Evolutionary conservation across 345 rosid genomes (phyloP), one percentile per base, ranked within the genome.

Genomic region (Citrus reticulata): DNA sequence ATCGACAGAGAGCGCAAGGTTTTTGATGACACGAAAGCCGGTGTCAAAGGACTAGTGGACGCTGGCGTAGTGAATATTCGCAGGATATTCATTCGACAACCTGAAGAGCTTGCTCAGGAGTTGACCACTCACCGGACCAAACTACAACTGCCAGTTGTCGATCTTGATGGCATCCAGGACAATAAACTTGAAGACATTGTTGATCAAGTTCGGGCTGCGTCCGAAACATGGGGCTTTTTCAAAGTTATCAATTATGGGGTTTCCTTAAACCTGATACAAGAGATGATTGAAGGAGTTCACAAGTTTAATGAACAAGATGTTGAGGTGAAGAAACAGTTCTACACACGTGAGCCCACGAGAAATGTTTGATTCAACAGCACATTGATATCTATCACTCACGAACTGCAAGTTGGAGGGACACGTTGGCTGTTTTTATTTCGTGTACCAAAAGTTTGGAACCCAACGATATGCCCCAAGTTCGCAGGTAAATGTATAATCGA

Each of bases 201-300:
- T n/a, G 74, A 79, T 4, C 75, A 74, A 74, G 80, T 88, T 40
- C 73, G 64, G 61, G 66, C 72, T 22, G 90, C 86, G 17, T 79
- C 83, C 0, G 86, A 72, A 82, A 75, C 69, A 10, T 81, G 84
- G 84, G 83, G 87, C 0, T 88, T 90, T 74, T 88, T 87, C 27
- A 90, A 83, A 61, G 83, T 87, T 76, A 60, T 85, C 39, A 88
- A 87, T 37, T 90, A 88, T 16, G 92, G 89, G 22, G 81, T 88
- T 49, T 58, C 81, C 1, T 8, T 25, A 10, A 51, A 42, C 10
- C 70, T 81, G 2, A 63, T 83, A 4, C 81, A 83, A 29, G 78
- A 39, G 57, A 81, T 81, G 74, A 25, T 77, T 9, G 42, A 35
- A 39, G 80, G 66, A 37, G 55, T 67, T 6, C 63, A 25, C 16